A percentile compares a stretch with the other conserved stretches of the same genome.
These are phyloP conservation scores for Neurospora sp. DNA, from an alignment of 495 filamentous ascomycete species.

Conservation along the genomic window DNA sequence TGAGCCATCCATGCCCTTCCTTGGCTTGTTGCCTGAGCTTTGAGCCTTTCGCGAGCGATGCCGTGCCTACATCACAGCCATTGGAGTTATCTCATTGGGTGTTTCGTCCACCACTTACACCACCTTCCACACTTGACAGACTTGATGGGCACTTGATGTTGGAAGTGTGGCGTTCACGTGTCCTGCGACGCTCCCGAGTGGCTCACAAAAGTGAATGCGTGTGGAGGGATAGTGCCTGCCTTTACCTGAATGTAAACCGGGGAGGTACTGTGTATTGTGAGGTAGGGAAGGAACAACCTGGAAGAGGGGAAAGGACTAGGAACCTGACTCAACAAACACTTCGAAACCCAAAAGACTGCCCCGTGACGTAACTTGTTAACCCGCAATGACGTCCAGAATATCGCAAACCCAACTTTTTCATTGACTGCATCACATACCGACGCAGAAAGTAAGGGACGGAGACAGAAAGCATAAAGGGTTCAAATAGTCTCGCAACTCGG, in stretches of 20 bases:
- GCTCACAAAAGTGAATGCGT: not conserved
- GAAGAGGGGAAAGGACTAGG: not conserved
- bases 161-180: not conserved
- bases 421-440: not conserved
- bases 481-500: not conserved
- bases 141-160: not conserved
- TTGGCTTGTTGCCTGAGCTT: not conserved
- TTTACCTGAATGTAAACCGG: not conserved
- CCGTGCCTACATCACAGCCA: not conserved
- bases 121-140: not conserved
- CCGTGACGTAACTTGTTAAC: conserved; percentile 1
- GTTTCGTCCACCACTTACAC: not conserved
- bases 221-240: not conserved
- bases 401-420: not conserved
- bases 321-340: not conserved
- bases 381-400: conserved; percentile 1
- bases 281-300: not conserved
- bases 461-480: not conserved
- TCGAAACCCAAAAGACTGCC: not conserved
- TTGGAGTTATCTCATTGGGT: not conserved
- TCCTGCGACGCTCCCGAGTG: not conserved
- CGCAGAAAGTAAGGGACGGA: not conserved
- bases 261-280: not conserved
- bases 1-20: not conserved
- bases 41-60: not conserved